Evolutionary conservation across 179 eudicot genomes (phyloP).

Genomic region (Heliamphora pulchella): DNA sequence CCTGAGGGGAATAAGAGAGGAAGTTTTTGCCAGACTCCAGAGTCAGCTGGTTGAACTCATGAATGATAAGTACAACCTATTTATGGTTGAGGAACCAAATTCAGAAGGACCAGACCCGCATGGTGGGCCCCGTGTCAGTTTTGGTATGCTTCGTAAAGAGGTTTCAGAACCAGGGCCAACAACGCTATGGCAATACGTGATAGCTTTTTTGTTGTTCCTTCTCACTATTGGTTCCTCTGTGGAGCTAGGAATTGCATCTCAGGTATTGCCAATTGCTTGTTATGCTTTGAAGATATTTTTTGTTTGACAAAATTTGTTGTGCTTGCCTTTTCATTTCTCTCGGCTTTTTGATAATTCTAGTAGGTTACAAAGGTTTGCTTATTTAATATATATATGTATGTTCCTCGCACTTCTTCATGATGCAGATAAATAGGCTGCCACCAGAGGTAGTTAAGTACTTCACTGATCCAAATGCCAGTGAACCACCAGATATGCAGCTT

Average conservation of each 20-base stretch:
- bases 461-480: slow-evolving; percentile 91
- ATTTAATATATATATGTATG: neutral
- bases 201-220: slow-evolving; percentile 78
- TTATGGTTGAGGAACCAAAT: slow-evolving; percentile 97
- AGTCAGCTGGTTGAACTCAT: slow-evolving; percentile 67
- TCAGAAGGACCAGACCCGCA: slow-evolving; percentile 90
- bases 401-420: slow-evolving; percentile 13
- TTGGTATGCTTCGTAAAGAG: slow-evolving; percentile 90
- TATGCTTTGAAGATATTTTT: neutral
- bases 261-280: slow-evolving; percentile 39
- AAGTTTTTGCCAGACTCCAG: slow-evolving; percentile 80
- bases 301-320: neutral
- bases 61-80: slow-evolving; percentile 86
- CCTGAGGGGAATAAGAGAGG: slow-evolving; percentile 80
- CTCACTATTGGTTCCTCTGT: slow-evolving; percentile 93
- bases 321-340: neutral
- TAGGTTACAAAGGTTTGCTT: neutral
- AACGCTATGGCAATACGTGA: slow-evolving; percentile 92
- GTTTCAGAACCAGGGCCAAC: slow-evolving; percentile 94
- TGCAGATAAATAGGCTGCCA: slow-evolving; percentile 88
- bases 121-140: slow-evolving; percentile 97
- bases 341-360: neutral
- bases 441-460: slow-evolving; percentile 92
- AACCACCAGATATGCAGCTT: slow-evolving; percentile 94
- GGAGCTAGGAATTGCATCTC: slow-evolving; percentile 98